These are phyloP conservation scores for Nicotiana benthamiana DNA, from an alignment of 257 asterid species.

Conservation along the genomic window DNA sequence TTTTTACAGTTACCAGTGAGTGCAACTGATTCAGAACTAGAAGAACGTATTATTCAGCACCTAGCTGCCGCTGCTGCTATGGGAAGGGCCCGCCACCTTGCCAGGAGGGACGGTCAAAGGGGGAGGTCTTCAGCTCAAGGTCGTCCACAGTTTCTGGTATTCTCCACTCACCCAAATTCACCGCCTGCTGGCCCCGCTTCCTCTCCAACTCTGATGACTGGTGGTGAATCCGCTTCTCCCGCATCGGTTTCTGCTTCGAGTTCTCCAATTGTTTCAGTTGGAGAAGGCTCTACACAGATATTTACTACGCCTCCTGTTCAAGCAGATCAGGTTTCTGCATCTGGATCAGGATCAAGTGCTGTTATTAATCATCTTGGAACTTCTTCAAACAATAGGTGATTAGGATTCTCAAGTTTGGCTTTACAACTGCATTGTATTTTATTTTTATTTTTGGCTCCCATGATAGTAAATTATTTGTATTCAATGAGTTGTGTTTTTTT, in stretches of 20 bases:
- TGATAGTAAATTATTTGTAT: neutral
- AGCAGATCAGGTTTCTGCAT: constrained; percentile 32
- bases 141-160: constrained; percentile 72
- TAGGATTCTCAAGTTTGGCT: neutral
- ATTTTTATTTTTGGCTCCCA: too few relatives aligned
- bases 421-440: neutral
- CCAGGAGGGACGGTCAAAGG: constrained; percentile 75
- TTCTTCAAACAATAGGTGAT: constrained; percentile 44
- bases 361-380: constrained; percentile 35
- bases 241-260: constrained; percentile 30
- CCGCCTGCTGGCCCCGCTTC: constrained; percentile 35
- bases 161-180: constrained; percentile 54
- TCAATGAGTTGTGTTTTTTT: neutral
- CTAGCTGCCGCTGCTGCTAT: constrained; percentile 88
- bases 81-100: constrained; percentile 86
- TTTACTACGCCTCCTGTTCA: constrained; percentile 29
- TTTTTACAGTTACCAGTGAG: constrained; percentile 58
- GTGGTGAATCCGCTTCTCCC: constrained; percentile 32
- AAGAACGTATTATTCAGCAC: constrained; percentile 87
- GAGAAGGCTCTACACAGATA: constrained; percentile 42
- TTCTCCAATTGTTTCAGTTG: constrained; percentile 40
- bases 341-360: constrained; percentile 39
- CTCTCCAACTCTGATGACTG: constrained; percentile 30
- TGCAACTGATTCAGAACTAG: constrained; percentile 82
- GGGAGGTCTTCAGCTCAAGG: constrained; percentile 66